phyloP scores from a whole-genome alignment of 2,329 filamentous ascomycete species.

The Pseudogymnoascus sp. region DNA sequence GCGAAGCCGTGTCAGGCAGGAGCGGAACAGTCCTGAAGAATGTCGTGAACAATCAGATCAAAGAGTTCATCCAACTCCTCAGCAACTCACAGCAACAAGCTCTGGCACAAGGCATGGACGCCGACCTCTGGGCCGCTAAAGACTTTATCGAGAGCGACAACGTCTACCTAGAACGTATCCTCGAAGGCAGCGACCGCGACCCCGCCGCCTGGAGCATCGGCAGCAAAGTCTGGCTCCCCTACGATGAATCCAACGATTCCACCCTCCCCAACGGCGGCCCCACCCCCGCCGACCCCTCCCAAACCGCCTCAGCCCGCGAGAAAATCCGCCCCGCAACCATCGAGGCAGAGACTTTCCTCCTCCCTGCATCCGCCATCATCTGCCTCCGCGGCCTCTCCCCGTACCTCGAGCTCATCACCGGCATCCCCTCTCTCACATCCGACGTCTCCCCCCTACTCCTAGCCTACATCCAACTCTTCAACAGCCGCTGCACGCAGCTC shows the following conservation, averaged over 20 bases:
- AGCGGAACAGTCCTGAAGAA: conserved; percentile 69
- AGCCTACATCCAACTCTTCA: conserved; percentile 86
- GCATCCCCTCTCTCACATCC: conserved; percentile 79
- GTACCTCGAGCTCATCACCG: conserved; percentile 73
- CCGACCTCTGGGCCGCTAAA: conserved; percentile 69
- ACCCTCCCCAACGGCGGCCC: conserved; percentile 31
- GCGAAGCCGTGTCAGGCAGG: conserved; percentile 72
- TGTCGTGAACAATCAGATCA: conserved; percentile 73
- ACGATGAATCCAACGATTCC: conserved; percentile 20
- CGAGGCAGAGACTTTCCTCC: conserved; percentile 75
- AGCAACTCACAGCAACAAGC: conserved; percentile 65
- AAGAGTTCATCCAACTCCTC: conserved; percentile 64
- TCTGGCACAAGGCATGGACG: conserved; percentile 68
- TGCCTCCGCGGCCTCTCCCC: conserved; percentile 74
- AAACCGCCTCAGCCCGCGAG: conserved; percentile 38
- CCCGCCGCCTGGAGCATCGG: conserved; percentile 56
- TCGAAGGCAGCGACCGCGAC: conserved; percentile 64
- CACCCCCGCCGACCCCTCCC: conserved; percentile 13
- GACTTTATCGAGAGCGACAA: conserved; percentile 61
- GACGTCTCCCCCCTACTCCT: conserved; percentile 74
- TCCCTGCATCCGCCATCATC: conserved; percentile 73
- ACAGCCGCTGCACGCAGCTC: conserved; percentile 90
- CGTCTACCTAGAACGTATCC: conserved; percentile 51
- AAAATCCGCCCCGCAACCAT: conserved; percentile 66
- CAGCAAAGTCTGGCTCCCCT: conserved; percentile 49